Evolutionary conservation across 306 rosid genomes (phyloP), one percentile per base, ranked within the genome.

Genomic region (Cotoneaster glaucophyllus): DNA sequence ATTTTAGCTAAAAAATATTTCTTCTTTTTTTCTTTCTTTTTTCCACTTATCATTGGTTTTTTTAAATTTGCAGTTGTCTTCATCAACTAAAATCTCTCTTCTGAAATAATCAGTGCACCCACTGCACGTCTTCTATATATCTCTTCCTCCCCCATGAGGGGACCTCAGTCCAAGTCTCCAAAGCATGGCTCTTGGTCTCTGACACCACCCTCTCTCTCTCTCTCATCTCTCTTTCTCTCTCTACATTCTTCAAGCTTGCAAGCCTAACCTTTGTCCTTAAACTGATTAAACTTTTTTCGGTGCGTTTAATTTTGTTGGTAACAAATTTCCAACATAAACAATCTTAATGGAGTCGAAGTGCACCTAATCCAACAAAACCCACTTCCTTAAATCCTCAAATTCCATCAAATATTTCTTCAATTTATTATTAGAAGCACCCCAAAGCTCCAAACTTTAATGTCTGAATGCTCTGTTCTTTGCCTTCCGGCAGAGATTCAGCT

Each of bases 331-430:
- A 77, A 25, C 82, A 1, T 64, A 31, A 31, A 62, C 66, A 62
- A 17, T 32, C 75, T 54, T 71, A 62, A 85, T 86, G 93, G 93
- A 86, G 80, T 81, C 77, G 80, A 80, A 71, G 67, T 26, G 24
- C 82, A 88, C 90, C 97, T 78, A 93, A 84, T 84, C 90, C 87
- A 57, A 45, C 80, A 50, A 48, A 14, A 73, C 82, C 84, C 74
- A 81, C 71, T 77, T 77, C 83, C 74, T 78, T 85, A 81, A 80
- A 54, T 57, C 74, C 72, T 86, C 50, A 62, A 21, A 58, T 41
- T 81, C 61, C 65, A 13, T 12, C 18, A 61, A 61, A 11, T 12
- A 24, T 75, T 37, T 79, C 80, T 58, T 80, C 44, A 28, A 31
- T 0, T 13, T 5, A 31, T 39, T 25, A 1, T 63, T 64, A 4